Percentiles rank a stretch among this genome's conserved stretches.
Conservation (phyloP, 2,329 filamentous ascomycete genomes). For the Fusarium anguioides region DNA sequence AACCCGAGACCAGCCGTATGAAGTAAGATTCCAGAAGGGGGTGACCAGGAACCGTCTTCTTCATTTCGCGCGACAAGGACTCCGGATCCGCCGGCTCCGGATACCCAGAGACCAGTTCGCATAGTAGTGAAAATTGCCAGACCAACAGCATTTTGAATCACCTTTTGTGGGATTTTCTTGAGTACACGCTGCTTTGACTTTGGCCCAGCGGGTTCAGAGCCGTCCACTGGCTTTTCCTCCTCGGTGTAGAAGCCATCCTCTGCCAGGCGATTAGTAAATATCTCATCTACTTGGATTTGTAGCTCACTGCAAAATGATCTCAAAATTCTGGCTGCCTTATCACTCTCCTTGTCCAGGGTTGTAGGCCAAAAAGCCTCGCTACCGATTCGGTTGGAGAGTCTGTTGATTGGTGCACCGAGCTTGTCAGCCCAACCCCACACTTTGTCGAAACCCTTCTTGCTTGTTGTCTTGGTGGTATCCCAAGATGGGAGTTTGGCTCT, state of each 20-base stretch:
- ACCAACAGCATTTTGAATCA: slow-evolving; percentile 72
- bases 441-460: slow-evolving; percentile 79
- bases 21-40: slow-evolving; percentile 82
- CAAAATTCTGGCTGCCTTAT: slow-evolving; percentile 87
- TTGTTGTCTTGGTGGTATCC: slow-evolving; percentile 64
- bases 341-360: slow-evolving; percentile 85
- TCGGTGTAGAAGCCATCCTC: slow-evolving; percentile 65
- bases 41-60: slow-evolving; percentile 76
- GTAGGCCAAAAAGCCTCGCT: slow-evolving; percentile 87
- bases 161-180: slow-evolving; percentile 65
- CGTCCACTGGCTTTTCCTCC: slow-evolving; percentile 39
- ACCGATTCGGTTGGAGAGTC: slow-evolving; percentile 82
- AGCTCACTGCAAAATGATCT: slow-evolving; percentile 83
- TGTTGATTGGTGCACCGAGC: slow-evolving; percentile 79
- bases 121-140: slow-evolving; percentile 78
- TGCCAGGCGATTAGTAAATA: slow-evolving; percentile 28
- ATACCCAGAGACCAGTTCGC: slow-evolving; percentile 73
- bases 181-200: slow-evolving; percentile 59
- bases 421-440: slow-evolving; percentile 66
- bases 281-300: fast-evolving
- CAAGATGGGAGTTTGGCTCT: slow-evolving; percentile 56
- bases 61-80: slow-evolving; percentile 69
- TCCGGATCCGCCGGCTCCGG: slow-evolving; percentile 74
- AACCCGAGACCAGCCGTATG: slow-evolving; percentile 84
- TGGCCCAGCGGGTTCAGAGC: slow-evolving; percentile 46